Evolutionary conservation across 352 stramenopile species (phyloP).

Genomic region (Phytophthora litchii): DNA sequence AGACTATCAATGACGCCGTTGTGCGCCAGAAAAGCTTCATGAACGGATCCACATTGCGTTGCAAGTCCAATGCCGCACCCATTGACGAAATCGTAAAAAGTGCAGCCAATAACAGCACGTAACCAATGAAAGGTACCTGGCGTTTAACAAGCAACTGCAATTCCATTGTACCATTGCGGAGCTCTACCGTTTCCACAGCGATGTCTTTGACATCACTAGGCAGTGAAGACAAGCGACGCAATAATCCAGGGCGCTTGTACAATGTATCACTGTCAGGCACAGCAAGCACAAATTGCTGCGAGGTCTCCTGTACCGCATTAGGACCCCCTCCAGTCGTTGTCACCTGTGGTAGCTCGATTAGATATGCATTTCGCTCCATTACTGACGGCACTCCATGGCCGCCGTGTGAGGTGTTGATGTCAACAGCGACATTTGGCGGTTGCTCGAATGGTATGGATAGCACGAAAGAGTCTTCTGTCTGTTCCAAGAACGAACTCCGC

Average conservation of each 20-base stretch:
- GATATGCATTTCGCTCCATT: slow-evolving; percentile 67
- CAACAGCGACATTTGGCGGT: slow-evolving; percentile 23
- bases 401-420: slow-evolving; percentile 11
- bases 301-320: slow-evolving; percentile 31
- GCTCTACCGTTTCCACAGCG: slow-evolving; percentile 73
- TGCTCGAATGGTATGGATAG: slow-evolving; percentile 80
- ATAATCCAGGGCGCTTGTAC: slow-evolving; percentile 61
- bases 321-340: slow-evolving; percentile 40
- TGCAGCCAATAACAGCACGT: slow-evolving; percentile 71
- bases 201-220: slow-evolving; percentile 78
- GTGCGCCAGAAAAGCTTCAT: slow-evolving; percentile 88
- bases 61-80: slow-evolving; percentile 72
- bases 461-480: slow-evolving; percentile 77
- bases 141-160: slow-evolving; percentile 80
- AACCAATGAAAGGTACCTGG: slow-evolving; percentile 78
- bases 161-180: slow-evolving; percentile 64
- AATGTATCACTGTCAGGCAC: slow-evolving; percentile 62
- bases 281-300: slow-evolving; percentile 78
- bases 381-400: slow-evolving; percentile 34
- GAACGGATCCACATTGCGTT: slow-evolving; percentile 76
- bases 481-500: slow-evolving; percentile 76
- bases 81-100: slow-evolving; percentile 81
- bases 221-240: slow-evolving; percentile 64
- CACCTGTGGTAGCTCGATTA: slow-evolving; percentile 76
- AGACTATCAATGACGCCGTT: slow-evolving; percentile 72